phyloP scores from a whole-genome alignment of 108 stramenopile species.

The Skeletonema costatum region DNA sequence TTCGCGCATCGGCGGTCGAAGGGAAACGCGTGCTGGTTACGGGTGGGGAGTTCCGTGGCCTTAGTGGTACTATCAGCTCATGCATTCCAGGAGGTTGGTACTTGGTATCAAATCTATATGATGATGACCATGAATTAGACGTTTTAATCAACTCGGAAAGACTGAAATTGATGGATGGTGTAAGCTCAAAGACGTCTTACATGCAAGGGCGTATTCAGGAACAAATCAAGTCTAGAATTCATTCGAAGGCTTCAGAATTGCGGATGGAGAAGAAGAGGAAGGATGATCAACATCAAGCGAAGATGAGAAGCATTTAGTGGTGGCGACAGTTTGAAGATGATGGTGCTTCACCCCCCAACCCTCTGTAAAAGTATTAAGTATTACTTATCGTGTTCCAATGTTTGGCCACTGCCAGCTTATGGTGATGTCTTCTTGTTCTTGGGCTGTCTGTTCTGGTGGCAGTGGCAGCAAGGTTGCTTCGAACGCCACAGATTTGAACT shows the following conservation, averaged over 20 bases:
- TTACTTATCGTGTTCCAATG: not conserved
- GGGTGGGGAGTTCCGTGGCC: conserved; percentile 42
- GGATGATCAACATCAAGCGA: not conserved
- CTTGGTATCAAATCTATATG: conserved; percentile 38
- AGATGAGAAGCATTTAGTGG: not conserved
- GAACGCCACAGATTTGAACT: too few species aligned
- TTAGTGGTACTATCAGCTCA: conserved; percentile 17
- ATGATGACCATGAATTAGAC: conserved; percentile 22
- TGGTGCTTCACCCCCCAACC: too few species aligned
- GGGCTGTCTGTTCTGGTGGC: too few species aligned
- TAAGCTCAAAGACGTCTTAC: not conserved
- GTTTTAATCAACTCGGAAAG: conserved; percentile 18
- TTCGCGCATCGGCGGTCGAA: conserved; percentile 25
- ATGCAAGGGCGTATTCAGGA: not conserved
- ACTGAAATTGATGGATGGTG: conserved; percentile 27
- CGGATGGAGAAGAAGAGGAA: not conserved
- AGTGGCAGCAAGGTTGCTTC: too few species aligned
- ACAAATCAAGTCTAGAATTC: conserved; percentile 2
- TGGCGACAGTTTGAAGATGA: not conserved
- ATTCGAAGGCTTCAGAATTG: not conserved
- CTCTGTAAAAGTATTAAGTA: not conserved
- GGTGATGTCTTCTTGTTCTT: too few species aligned
- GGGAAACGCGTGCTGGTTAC: conserved; percentile 41
- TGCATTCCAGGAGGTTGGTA: conserved; percentile 49
- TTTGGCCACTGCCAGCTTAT: not conserved